phyloP scores from a whole-genome alignment of 108 stramenopile genomes.

The Chaetoceros tenuissimus region DNA sequence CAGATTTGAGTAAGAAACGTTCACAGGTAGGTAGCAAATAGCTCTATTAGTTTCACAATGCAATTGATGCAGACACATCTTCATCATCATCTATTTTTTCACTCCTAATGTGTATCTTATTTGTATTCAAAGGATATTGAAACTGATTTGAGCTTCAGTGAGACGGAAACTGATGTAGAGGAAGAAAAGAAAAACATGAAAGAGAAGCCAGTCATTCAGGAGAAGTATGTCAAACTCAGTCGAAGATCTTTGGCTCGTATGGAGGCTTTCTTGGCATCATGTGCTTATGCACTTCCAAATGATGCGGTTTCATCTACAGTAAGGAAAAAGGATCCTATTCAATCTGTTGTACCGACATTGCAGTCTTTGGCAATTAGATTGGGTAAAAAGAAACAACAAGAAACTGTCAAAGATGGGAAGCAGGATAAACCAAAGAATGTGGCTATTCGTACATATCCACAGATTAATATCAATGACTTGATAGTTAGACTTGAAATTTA shows the following conservation, averaged over 20 bases:
- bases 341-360: not conserved
- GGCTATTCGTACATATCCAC: conserved; percentile 17
- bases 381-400: not conserved
- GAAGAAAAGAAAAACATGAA: conserved; percentile 1
- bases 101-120: conserved; percentile 1
- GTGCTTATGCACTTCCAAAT: conserved; percentile 39
- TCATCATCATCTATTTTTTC: not conserved
- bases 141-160: not conserved
- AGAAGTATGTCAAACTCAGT: conserved; percentile 26
- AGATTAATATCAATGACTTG: conserved; percentile 53
- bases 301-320: conserved; percentile 2
- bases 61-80: not conserved
- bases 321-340: not conserved
- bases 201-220: not conserved
- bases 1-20: not conserved
- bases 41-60: not conserved
- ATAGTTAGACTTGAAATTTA: conserved; percentile 62
- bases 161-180: conserved; percentile 1
- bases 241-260: conserved; percentile 55
- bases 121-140: not conserved
- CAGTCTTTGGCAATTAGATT: not conserved
- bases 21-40: not conserved
- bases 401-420: conserved; percentile 1
- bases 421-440: not conserved
- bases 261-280: conserved; percentile 73